Evolutionary conservation across 2,329 filamentous ascomycete genomes (phyloP).

Genomic region (Simplicillium sp.): DNA sequence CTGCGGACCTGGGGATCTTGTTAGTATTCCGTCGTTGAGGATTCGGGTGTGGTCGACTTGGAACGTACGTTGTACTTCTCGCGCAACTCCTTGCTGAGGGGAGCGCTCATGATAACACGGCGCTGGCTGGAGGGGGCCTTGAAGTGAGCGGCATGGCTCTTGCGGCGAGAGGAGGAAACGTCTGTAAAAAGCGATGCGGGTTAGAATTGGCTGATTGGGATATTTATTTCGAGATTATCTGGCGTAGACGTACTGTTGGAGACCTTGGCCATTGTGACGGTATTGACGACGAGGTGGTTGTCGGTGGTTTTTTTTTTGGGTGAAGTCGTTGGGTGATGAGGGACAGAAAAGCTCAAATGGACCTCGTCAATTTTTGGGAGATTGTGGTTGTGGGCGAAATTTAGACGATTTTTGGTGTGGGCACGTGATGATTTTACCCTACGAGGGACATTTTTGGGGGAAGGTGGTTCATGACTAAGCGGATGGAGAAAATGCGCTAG

Average conservation of each 20-base stretch:
- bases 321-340: conserved; percentile 21
- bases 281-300: conserved; percentile 16
- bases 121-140: conserved; percentile 86
- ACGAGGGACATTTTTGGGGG: neutral
- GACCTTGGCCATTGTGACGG: conserved; percentile 61
- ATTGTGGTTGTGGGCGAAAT: conserved; percentile 19
- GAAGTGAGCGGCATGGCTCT: conserved; percentile 99
- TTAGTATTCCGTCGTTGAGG: neutral
- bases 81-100: conserved; percentile 91
- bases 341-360: conserved; percentile 3
- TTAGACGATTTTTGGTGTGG: conserved; percentile 14
- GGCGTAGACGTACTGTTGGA: conserved; percentile 43
- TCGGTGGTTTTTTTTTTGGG: conserved; percentile 7
- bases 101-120: conserved; percentile 94
- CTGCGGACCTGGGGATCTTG: conserved; percentile 60
- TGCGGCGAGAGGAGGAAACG: conserved; percentile 76
- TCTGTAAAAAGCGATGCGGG: conserved; percentile 26
- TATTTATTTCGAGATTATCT: neutral
- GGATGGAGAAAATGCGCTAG: too few species aligned
- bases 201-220: neutral
- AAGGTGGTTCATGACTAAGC: too few species aligned
- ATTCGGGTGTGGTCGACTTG: neutral
- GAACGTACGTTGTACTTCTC: conserved; percentile 96
- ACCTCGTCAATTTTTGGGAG: conserved; percentile 2
- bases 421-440: conserved; percentile 22